Evolutionary conservation across 129 eudicot species (phyloP).

Genomic region (Tanacetum coccineum): DNA sequence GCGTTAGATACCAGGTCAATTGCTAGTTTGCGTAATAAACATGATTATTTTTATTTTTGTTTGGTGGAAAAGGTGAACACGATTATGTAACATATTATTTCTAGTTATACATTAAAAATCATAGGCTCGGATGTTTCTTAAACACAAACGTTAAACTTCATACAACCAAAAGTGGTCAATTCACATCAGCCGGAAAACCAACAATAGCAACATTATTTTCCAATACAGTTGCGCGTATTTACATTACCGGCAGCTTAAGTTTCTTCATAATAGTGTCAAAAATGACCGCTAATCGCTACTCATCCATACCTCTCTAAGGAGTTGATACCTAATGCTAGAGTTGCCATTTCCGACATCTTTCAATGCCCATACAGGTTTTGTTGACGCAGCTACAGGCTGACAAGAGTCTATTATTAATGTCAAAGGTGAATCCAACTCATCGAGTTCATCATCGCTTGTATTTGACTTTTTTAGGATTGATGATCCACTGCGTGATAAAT

Average conservation of each 20-base stretch:
- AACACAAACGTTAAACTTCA: constrained; percentile 5
- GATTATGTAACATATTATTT: not conserved
- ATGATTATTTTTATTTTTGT: too few species aligned
- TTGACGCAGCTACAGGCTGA: constrained; percentile 19
- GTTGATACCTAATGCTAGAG: constrained; percentile 55
- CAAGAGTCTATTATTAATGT: constrained; percentile 35
- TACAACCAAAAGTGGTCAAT: not conserved
- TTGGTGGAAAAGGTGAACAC: too few species aligned
- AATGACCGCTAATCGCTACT: constrained; percentile 30
- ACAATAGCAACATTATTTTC: not conserved
- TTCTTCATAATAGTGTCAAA: not conserved
- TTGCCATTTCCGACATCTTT: constrained; percentile 30
- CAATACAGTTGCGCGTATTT: not conserved
- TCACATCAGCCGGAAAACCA: constrained; percentile 1
- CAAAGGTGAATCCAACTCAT: constrained; percentile 72
- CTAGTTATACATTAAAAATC: not conserved
- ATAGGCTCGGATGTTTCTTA: not conserved
- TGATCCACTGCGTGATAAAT: constrained; percentile 56
- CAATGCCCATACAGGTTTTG: constrained; percentile 33
- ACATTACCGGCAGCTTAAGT: constrained; percentile 6
- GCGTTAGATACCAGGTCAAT: too few species aligned
- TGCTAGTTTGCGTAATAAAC: too few species aligned
- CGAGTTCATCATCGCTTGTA: constrained; percentile 88
- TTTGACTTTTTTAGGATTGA: constrained; percentile 59
- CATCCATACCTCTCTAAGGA: constrained; percentile 71